These are phyloP conservation scores for Fusarium sp. DNA, from an alignment of 2,329 filamentous ascomycete genomes.

Conservation along the genomic window DNA sequence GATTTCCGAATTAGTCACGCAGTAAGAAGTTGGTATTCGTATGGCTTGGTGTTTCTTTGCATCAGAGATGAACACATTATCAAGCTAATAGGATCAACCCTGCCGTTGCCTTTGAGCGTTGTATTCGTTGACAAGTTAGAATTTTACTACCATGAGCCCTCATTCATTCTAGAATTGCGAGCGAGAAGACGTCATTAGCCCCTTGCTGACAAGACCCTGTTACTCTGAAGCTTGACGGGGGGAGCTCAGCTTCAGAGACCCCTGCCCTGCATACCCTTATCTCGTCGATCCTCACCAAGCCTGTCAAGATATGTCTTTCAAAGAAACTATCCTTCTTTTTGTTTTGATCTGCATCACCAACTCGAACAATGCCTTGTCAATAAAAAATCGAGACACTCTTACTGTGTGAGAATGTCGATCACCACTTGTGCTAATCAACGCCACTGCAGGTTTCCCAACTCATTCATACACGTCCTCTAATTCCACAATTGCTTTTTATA, in stretches of 20 bases:
- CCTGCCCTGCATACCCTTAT: not conserved
- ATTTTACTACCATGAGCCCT: not conserved
- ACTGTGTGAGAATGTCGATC: constrained; percentile 2
- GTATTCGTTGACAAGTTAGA: not conserved
- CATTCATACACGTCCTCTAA: no score
- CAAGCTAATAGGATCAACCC: no score
- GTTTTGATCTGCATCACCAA: constrained; percentile 6
- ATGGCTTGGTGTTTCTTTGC: no score
- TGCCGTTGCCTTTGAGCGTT: not conserved
- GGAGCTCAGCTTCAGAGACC: not conserved
- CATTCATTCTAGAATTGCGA: not conserved
- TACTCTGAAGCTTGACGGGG: not conserved
- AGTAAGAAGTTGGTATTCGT: no score
- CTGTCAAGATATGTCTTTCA: no score
- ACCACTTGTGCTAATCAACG: not conserved
- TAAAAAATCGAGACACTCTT: not conserved
- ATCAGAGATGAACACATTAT: no score
- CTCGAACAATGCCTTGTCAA: not conserved
- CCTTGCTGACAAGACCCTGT: not conserved
- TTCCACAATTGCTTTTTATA: not conserved
- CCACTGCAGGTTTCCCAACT: not conserved
- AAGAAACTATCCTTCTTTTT: not conserved
- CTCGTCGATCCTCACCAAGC: constrained; percentile 6
- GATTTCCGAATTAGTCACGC: no score
- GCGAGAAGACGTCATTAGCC: constrained; percentile 1